Conservation (phyloP, 345 rosid genomes). For the Eucalyptus decipiens region DNA sequence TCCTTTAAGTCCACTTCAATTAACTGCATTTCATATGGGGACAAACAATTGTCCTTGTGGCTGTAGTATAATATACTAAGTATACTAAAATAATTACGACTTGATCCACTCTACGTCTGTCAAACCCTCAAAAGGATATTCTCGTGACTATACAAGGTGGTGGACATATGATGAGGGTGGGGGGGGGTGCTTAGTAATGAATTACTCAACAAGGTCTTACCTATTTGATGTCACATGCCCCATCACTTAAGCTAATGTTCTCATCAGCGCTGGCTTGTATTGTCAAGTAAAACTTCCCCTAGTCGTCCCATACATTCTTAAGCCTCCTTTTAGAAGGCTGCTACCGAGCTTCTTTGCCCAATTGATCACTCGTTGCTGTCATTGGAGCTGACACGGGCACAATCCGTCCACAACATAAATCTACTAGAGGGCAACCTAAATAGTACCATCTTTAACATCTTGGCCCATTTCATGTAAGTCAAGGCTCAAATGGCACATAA, state of each 20-base stretch:
- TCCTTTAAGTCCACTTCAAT: neutral
- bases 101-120: fast-evolving
- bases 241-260: neutral
- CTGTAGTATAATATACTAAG: neutral
- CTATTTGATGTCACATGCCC: neutral
- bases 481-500: neutral
- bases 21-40: neutral
- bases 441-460: neutral
- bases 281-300: neutral
- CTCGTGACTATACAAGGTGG: fast-evolving
- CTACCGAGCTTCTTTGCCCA: neutral
- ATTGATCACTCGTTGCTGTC: neutral
- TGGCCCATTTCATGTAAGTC: fast-evolving
- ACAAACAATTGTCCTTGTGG: neutral
- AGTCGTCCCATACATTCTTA: neutral
- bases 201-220: neutral
- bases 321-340: neutral
- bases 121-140: neutral
- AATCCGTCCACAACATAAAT: neutral
- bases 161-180: fast-evolving
- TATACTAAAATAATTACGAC: neutral
- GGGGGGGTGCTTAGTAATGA: neutral
- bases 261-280: neutral
- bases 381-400: neutral
- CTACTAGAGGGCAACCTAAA: neutral